Conservation (phyloP, 129 eudicot genomes). For the Helichrysum umbraculigerum region DNA sequence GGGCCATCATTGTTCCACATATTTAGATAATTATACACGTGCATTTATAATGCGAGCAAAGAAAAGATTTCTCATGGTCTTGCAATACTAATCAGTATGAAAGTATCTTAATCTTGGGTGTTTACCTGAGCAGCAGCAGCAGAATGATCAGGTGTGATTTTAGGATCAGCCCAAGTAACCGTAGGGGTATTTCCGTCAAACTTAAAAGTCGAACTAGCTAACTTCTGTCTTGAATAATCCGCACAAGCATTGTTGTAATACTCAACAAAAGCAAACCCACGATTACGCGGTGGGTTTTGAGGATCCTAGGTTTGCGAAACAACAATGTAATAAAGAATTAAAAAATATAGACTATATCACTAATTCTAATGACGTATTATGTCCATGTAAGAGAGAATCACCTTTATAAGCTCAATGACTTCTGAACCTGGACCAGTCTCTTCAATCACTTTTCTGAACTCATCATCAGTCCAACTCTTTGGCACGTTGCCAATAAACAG, state of each 20-base stretch:
- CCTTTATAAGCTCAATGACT: conserved; percentile 91
- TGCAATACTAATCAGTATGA: background rate
- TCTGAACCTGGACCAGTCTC: conserved; percentile 95
- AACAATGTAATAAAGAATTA: background rate
- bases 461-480: conserved; percentile 83
- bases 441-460: conserved; percentile 74
- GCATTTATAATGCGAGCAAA: background rate
- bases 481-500: conserved; percentile 91
- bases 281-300: conserved; percentile 74
- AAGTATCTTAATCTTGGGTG: background rate
- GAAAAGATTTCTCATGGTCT: background rate
- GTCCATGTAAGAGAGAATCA: conserved; percentile 20
- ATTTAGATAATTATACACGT: background rate
- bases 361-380: background rate
- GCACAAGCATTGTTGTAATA: conserved; percentile 99
- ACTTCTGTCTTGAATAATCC: conserved; percentile 86
- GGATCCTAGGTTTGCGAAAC: conserved; percentile 65
- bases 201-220: conserved; percentile 75
- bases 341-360: background rate
- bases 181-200: conserved; percentile 90
- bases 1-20: background rate
- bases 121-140: conserved; percentile 87
- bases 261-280: conserved; percentile 97
- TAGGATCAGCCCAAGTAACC: conserved; percentile 98
- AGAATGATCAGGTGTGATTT: conserved; percentile 75